These are phyloP conservation scores for Rubia tinctorum DNA, from an alignment of 305 asterid species.

Conservation along the genomic window DNA sequence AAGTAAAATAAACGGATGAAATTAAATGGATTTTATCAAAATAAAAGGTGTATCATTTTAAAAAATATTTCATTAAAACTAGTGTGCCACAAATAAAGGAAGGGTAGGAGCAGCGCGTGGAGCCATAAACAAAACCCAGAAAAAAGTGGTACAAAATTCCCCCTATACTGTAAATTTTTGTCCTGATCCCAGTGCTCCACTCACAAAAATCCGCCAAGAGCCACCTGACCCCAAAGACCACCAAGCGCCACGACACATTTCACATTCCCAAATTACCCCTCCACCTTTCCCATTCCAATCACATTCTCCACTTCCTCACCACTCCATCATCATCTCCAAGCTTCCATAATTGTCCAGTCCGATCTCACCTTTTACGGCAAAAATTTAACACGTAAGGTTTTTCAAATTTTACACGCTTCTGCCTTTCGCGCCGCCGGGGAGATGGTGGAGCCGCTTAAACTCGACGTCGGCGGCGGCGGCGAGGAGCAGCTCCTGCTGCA, in stretches of 20 bases:
- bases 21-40: no score
- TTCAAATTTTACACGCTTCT: neutral
- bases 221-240: neutral
- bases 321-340: neutral
- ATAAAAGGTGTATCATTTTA: no score
- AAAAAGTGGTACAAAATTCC: no score
- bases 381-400: neutral
- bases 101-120: no score
- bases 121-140: no score
- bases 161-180: no score
- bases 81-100: no score
- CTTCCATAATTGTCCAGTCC: neutral
- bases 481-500: constrained; percentile 36
- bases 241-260: constrained; percentile 1
- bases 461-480: constrained; percentile 16
- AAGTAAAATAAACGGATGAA: no score
- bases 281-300: neutral
- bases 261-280: constrained; percentile 19
- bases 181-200: neutral
- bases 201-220: neutral
- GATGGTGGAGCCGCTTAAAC: constrained; percentile 35
- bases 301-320: neutral
- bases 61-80: no score
- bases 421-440: neutral
- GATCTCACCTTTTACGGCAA: neutral